Base-by-base conservation (phyloP, 225 moss, liverwort and hornwort species). In the Lunularia cruciata region DNA sequence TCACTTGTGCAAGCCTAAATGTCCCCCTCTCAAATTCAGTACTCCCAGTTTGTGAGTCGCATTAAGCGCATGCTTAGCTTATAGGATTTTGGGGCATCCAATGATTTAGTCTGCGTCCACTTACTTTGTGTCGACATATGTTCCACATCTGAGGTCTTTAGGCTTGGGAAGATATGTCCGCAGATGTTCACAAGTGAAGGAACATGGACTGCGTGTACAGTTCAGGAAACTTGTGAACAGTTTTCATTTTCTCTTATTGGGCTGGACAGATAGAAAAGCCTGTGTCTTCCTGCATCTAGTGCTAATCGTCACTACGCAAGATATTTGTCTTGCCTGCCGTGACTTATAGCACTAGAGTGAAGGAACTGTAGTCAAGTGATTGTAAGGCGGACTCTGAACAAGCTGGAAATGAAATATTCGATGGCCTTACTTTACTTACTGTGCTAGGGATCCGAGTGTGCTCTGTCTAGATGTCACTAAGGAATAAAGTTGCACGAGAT, bases 1-100 rank as follows among this genome's bases (percentile, higher is more conserved):
- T 60, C 59, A 60, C 60, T 57, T 20, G 55, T 57, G 33, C 36
- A 26, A 47, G 11, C 12, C 18, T 45, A 47, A 65, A 36, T 52
- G 54, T 15, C 37, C 20, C 31, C 71, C 35, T 71, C 28, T 55
- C 39, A 69, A 47, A 69, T 47, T 39, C 47, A 55, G 39, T 35
- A 39, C 30, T 56, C 39, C 42, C 39, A 57, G 57, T 28, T 40
- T 56, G 52, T 51, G 56, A 69, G 54, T 40, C 55, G 34, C 27
- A 40, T 69, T 42, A 36, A 57, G 67, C 34, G 23, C 34, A 51
- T 69, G 57, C 57, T 55, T 69, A 55, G 69, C 37, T 38, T 57
- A 28, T 69, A 69, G 69, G 35, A 55, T 69, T 55, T 31, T 69
- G 69, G 51, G 40, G 3, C 69, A 69, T 68, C 39, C 69, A 55